Evolutionary conservation across 2,329 filamentous ascomycete species (phyloP).

Genomic region (Onygena corvina): DNA sequence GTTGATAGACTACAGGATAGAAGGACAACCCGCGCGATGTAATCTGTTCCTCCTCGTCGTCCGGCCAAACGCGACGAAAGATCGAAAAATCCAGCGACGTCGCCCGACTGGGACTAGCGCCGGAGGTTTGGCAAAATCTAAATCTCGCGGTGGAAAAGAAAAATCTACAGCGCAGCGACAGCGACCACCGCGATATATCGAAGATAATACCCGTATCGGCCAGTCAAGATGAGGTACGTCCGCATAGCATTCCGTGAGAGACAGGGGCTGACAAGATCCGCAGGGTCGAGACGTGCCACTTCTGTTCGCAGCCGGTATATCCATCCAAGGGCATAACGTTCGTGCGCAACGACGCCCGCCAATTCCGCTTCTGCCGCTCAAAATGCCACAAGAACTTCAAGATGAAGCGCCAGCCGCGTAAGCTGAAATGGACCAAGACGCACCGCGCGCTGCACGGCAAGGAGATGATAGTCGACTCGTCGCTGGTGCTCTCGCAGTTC

Average conservation of each 20-base stretch:
- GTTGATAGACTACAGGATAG: not conserved
- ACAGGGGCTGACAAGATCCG: slow-evolving; percentile 4
- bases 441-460: slow-evolving; percentile 77
- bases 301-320: slow-evolving; percentile 58
- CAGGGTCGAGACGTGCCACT: slow-evolving; percentile 53
- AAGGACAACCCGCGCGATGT: not conserved
- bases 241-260: not conserved
- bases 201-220: not conserved
- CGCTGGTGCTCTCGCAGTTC: slow-evolving; percentile 60
- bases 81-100: not conserved
- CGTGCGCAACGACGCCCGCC: slow-evolving; percentile 52
- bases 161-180: not conserved
- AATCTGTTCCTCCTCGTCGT: not conserved
- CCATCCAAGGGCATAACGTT: slow-evolving; percentile 56
- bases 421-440: slow-evolving; percentile 94
- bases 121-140: not conserved
- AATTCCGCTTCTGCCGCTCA: slow-evolving; percentile 55
- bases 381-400: slow-evolving; percentile 74
- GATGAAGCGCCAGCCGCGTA: slow-evolving; percentile 96
- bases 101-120: not conserved
- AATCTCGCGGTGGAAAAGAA: not conserved
- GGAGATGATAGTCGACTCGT: slow-evolving; percentile 85
- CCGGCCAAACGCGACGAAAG: not conserved
- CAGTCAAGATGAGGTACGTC: slow-evolving; percentile 10
- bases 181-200: not conserved